Percentiles rank a stretch among this genome's conserved stretches.
These are phyloP conservation scores for Boletus subparvulus DNA, from an alignment of 768 basidiomycete genomes.

Conservation along the genomic window DNA sequence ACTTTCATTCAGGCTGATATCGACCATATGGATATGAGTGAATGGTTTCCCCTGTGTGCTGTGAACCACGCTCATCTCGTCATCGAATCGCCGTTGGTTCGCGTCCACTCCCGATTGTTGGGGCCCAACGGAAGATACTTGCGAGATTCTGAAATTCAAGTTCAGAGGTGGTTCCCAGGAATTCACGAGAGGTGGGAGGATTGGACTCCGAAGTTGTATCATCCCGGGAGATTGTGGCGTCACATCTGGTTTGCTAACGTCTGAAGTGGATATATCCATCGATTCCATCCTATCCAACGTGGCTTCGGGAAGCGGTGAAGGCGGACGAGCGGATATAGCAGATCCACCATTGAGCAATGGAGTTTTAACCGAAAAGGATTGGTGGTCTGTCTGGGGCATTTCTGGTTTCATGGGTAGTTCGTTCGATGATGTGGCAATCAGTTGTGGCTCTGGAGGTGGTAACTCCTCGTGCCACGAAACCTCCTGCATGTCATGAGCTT, in stretches of 20 bases:
- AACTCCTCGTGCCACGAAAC: background rate
- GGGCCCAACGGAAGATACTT: background rate
- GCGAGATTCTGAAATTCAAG: slow-evolving; percentile 17
- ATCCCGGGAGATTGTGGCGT: background rate
- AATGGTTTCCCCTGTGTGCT: slow-evolving; percentile 19
- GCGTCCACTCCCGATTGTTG: background rate
- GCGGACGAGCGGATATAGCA: background rate
- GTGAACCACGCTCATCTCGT: slow-evolving; percentile 21
- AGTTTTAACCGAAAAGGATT: background rate
- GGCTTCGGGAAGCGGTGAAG: background rate
- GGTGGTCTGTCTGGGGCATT: background rate
- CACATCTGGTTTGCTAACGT: background rate
- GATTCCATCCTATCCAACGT: background rate
- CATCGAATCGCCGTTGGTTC: slow-evolving; percentile 11
- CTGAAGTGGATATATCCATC: background rate
- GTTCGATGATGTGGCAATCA: background rate
- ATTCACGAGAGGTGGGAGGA: slow-evolving; percentile 13
- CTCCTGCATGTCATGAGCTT: background rate
- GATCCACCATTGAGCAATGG: background rate
- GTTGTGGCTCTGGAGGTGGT: background rate
- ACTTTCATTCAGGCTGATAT: slow-evolving; percentile 31
- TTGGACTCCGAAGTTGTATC: background rate
- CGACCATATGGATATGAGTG: slow-evolving; percentile 19
- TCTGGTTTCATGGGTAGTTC: background rate
- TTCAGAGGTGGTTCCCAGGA: slow-evolving; percentile 16